These are phyloP conservation scores for Psidium friedrichsthalianum DNA, from an alignment of 345 rosid species.

Conservation along the genomic window DNA sequence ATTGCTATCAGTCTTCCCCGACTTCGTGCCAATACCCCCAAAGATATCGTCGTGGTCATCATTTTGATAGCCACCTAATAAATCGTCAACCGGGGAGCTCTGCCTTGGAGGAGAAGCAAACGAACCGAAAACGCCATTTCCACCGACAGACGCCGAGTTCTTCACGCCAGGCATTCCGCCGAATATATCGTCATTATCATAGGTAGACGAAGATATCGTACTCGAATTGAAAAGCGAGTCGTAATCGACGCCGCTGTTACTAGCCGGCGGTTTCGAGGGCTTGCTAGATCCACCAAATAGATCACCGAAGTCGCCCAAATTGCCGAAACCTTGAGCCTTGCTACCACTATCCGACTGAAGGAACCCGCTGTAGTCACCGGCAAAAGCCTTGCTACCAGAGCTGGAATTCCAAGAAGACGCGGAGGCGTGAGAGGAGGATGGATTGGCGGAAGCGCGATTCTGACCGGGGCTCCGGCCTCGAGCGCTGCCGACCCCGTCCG, in stretches of 20 bases:
- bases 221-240: constrained; percentile 37
- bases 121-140: constrained; percentile 30
- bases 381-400: constrained; percentile 18
- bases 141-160: constrained; percentile 11
- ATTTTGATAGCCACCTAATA: constrained; percentile 36
- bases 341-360: constrained; percentile 10
- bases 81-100: constrained; percentile 29
- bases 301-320: constrained; percentile 30
- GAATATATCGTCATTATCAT: constrained; percentile 40
- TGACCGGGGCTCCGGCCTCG: constrained; percentile 16
- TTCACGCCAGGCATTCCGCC: constrained; percentile 23
- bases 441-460: background rate
- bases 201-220: constrained; percentile 10
- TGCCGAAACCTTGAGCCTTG: constrained; percentile 17
- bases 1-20: constrained; percentile 1
- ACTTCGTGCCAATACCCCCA: background rate
- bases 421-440: constrained; percentile 1
- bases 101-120: constrained; percentile 34
- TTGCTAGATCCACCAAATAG: constrained; percentile 33
- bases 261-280: constrained; percentile 8
- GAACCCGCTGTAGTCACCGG: constrained; percentile 12
- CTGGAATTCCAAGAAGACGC: constrained; percentile 15
- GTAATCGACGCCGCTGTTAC: constrained; percentile 24
- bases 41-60: background rate
- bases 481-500: constrained; percentile 7